Conservation (phyloP, 352 stramenopile genomes). For the Hyaloperonospora arabidopsidis region DNA sequence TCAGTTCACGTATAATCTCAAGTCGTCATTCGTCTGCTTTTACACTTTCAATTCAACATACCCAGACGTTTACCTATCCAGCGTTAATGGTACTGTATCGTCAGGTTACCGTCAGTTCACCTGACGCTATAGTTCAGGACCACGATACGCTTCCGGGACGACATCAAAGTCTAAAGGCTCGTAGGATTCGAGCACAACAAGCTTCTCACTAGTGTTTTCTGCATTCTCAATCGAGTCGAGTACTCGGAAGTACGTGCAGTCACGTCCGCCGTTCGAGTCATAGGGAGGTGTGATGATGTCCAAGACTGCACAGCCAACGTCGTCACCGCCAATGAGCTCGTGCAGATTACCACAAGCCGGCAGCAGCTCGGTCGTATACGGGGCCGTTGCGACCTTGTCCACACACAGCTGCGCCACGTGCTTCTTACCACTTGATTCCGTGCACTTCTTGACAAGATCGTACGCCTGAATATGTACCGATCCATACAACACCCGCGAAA, state of each 20-base stretch:
- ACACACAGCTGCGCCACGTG: conserved; percentile 34
- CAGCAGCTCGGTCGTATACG: conserved; percentile 60
- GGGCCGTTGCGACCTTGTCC: conserved; percentile 39
- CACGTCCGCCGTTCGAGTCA: conserved; percentile 46
- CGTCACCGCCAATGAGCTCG: conserved; percentile 58
- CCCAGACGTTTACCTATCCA: no score
- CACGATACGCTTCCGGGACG: conserved; percentile 37
- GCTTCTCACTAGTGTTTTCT: conserved; percentile 11
- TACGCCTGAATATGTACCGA: conserved; percentile 55
- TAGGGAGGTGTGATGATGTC: conserved; percentile 85
- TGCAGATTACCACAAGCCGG: conserved; percentile 70
- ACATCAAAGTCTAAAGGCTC: conserved; percentile 52
- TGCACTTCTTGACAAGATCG: conserved; percentile 33
- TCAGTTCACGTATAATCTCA: no score
- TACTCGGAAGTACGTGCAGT: conserved; percentile 73
- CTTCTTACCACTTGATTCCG: conserved; percentile 8
- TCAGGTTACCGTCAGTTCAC: conserved; percentile 10
- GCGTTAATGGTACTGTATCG: not conserved
- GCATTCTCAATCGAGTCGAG: conserved; percentile 16
- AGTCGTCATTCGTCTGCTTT: no score
- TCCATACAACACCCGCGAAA: conserved; percentile 77
- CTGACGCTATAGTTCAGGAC: conserved; percentile 32
- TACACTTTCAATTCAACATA: no score
- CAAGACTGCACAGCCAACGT: conserved; percentile 75
- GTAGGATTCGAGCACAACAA: conserved; percentile 42